Evolutionary conservation across 106 monocot genomes (phyloP).

Genomic region (Dendrobium huoshanense): DNA sequence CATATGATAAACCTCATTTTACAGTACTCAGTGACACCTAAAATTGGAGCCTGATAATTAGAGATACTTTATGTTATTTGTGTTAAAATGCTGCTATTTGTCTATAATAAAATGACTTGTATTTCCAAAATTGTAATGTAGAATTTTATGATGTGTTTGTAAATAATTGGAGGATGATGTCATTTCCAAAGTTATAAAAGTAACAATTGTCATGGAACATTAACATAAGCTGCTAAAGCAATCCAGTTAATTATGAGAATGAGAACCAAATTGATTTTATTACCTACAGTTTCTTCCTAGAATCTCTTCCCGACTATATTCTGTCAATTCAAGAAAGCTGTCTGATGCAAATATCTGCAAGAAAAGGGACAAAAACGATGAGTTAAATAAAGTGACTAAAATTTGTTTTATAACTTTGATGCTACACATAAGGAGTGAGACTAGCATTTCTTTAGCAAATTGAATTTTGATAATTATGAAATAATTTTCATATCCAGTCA

Average conservation of each 20-base stretch:
- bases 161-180: too few species aligned
- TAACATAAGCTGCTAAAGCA: background rate
- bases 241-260: conserved; percentile 1
- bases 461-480: background rate
- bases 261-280: background rate
- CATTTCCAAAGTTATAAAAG: background rate
- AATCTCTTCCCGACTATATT: conserved; percentile 64
- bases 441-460: background rate
- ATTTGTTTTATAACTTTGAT: background rate
- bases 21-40: background rate
- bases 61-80: background rate
- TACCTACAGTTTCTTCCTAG: conserved; percentile 77
- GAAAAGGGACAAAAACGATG: background rate
- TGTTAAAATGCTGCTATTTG: too few species aligned
- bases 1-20: background rate
- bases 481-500: background rate
- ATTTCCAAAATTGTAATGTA: too few species aligned
- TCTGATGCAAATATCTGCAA: conserved; percentile 74
- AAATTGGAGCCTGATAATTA: background rate
- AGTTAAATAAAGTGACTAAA: background rate
- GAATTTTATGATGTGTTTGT: too few species aligned
- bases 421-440: background rate
- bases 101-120: too few species aligned
- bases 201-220: background rate
- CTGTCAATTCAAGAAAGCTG: conserved; percentile 71